A percentile compares a stretch with the other conserved stretches of the same genome.
phyloP scores from a whole-genome alignment of 2,329 filamentous ascomycete species.

The Bipolaris gigantea region DNA sequence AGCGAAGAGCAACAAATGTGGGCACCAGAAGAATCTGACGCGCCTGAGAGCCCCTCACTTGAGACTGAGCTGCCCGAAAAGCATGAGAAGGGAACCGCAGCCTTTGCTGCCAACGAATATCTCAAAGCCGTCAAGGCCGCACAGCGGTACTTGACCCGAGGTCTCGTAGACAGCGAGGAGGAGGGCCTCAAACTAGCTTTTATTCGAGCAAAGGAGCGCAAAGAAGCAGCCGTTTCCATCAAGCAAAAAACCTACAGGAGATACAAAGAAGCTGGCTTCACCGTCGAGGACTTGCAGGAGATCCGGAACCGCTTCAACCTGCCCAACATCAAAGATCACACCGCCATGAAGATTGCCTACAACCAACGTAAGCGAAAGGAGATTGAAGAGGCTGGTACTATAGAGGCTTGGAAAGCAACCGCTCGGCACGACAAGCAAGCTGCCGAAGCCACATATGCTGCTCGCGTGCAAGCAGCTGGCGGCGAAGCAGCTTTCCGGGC shows the following conservation, averaged over 20 bases:
- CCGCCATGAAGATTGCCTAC: slow-evolving; percentile 17
- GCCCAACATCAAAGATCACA: slow-evolving; percentile 11
- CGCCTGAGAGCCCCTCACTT: background rate
- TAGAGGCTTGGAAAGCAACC: slow-evolving; percentile 17
- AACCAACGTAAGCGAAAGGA: slow-evolving; percentile 17
- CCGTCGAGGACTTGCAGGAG: slow-evolving; percentile 14
- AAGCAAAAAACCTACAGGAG: slow-evolving; percentile 15
- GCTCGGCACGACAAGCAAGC: slow-evolving; percentile 12
- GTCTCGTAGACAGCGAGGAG: slow-evolving; percentile 27
- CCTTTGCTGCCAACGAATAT: slow-evolving; percentile 19
- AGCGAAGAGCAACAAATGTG: slow-evolving; percentile 18
- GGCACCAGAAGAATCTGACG: slow-evolving; percentile 11
- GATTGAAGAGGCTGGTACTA: slow-evolving; percentile 20
- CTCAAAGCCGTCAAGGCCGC: slow-evolving; percentile 17
- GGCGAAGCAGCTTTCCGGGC: slow-evolving; percentile 15
- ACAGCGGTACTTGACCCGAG: slow-evolving; percentile 20
- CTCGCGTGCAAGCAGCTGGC: slow-evolving; percentile 15
- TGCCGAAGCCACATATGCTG: slow-evolving; percentile 16
- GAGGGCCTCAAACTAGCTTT: slow-evolving; percentile 32
- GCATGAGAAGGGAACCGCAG: slow-evolving; percentile 8
- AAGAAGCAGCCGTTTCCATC: slow-evolving; percentile 7
- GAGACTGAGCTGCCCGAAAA: background rate
- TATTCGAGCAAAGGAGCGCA: slow-evolving; percentile 23
- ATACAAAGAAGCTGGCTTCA: slow-evolving; percentile 16
- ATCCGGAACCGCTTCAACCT: slow-evolving; percentile 15